Conservation (phyloP, 306 rosid genomes). For the Sphenostylis stenocarpa region DNA sequence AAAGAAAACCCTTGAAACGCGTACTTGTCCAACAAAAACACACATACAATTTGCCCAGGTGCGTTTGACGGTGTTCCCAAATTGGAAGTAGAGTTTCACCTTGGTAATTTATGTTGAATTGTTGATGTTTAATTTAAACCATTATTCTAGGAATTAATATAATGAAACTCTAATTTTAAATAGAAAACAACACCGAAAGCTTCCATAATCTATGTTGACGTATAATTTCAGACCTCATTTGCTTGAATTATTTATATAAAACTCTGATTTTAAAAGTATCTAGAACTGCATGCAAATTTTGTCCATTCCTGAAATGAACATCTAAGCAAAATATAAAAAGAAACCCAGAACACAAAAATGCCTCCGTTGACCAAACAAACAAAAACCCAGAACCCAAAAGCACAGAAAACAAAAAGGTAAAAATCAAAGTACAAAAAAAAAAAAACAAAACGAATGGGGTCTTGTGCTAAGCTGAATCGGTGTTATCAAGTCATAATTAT, state of each 20-base stretch:
- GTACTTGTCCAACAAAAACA: neutral
- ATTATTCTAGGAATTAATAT: neutral
- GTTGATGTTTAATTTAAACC: neutral
- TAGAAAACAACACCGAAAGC: neutral
- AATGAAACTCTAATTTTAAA: neutral
- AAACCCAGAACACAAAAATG: slow-evolving; percentile 19
- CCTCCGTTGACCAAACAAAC: neutral
- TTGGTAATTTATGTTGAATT: neutral
- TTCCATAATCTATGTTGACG: neutral
- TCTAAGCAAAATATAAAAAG: neutral
- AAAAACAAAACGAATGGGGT: neutral
- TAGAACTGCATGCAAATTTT: neutral
- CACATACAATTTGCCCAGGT: neutral
- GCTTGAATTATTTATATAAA: neutral
- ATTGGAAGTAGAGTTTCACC: neutral
- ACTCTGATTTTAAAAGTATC: neutral
- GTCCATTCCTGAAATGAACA: neutral
- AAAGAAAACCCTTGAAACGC: neutral
- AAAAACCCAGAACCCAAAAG: slow-evolving; percentile 8
- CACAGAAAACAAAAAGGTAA: slow-evolving; percentile 13
- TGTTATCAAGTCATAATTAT: neutral
- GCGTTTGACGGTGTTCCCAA: neutral
- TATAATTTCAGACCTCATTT: neutral
- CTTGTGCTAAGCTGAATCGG: neutral
- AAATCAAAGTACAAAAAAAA: neutral